Conservation (phyloP, 306 rosid genomes). For the Medicago lupulina region DNA sequence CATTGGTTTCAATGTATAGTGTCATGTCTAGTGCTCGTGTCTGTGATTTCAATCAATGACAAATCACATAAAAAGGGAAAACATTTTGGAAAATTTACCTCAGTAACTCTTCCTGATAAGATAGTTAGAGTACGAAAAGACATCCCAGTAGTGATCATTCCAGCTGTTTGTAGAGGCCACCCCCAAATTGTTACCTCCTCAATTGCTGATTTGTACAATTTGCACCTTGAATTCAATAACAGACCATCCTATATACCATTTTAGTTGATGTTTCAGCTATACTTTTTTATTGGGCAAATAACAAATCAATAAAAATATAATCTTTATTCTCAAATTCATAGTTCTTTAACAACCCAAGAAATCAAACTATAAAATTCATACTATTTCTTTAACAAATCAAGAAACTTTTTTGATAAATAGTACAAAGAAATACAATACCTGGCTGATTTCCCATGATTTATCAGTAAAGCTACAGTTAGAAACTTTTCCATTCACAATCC, state of each 20-base stretch:
- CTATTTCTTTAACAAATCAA: not conserved
- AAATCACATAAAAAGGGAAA: not conserved
- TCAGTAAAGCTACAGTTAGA: constrained; percentile 67
- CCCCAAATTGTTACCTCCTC: constrained; percentile 89
- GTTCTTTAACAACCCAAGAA: not conserved
- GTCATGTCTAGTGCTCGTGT: not conserved
- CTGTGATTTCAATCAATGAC: not conserved
- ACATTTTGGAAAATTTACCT: constrained; percentile 53
- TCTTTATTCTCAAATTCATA: not conserved
- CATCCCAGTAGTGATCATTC: constrained; percentile 68
- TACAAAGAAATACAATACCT: constrained; percentile 53
- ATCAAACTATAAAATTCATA: too few relatives aligned
- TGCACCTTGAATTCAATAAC: constrained; percentile 72
- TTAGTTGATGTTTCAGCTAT: too few relatives aligned
- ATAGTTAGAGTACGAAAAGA: constrained; percentile 66
- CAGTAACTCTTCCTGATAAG: constrained; percentile 80
- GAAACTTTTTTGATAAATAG: not conserved
- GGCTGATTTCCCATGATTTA: constrained; percentile 64
- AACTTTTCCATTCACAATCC: constrained; percentile 52
- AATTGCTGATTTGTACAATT: constrained; percentile 67
- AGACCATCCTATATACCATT: constrained; percentile 66
- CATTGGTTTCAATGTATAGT: not conserved
- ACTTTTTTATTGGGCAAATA: not conserved
- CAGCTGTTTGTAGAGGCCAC: constrained; percentile 97
- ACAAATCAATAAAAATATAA: constrained; percentile 1